A percentile compares a stretch with the other conserved stretches of the same genome.
phyloP scores from a whole-genome alignment of 2,329 filamentous ascomycete species.

The Zymoseptoria pseudotritici region DNA sequence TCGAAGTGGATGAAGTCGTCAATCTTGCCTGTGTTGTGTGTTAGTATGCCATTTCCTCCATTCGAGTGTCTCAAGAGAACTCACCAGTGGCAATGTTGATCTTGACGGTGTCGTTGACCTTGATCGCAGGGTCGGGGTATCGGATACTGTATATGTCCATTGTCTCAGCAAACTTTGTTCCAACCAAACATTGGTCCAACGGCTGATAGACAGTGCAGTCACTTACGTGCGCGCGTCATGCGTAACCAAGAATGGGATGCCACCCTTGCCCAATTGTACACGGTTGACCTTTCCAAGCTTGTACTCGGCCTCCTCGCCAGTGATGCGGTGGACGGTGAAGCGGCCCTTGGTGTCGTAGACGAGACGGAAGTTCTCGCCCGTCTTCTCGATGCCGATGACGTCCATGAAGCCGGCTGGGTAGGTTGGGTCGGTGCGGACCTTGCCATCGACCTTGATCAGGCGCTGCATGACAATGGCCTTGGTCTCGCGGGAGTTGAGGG shows the following conservation, averaged over 20 bases:
- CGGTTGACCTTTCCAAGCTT: constrained; percentile 99
- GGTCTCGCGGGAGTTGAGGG: constrained; percentile 95
- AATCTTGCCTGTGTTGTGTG: constrained; percentile 58
- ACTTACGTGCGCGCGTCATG: constrained; percentile 99
- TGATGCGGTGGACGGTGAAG: constrained; percentile 99
- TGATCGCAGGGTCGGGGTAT: constrained; percentile 96
- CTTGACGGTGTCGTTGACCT: constrained; percentile 99
- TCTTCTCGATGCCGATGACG: constrained; percentile 99
- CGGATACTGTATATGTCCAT: constrained; percentile 65
- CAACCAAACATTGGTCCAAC: constrained; percentile 99
- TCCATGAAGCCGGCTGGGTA: constrained; percentile 99
- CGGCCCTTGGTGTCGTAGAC: constrained; percentile 99
- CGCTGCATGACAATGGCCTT: constrained; percentile 99
- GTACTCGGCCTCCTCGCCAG: constrained; percentile 97
- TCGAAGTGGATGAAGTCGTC: constrained; percentile 97
- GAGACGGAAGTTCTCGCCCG: constrained; percentile 99
- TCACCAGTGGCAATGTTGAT: constrained; percentile 84
- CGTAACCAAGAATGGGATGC: constrained; percentile 99
- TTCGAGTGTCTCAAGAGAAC: too few relatives aligned
- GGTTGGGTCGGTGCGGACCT: constrained; percentile 97
- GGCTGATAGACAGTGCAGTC: constrained; percentile 93
- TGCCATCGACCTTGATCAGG: constrained; percentile 98
- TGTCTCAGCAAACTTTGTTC: constrained; percentile 27
- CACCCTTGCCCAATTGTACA: constrained; percentile 97
- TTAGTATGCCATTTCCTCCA: neutral